These are phyloP conservation scores for Austropuccinia psidii DNA, from an alignment of 1,284 basidiomycete genomes.

Conservation along the genomic window DNA sequence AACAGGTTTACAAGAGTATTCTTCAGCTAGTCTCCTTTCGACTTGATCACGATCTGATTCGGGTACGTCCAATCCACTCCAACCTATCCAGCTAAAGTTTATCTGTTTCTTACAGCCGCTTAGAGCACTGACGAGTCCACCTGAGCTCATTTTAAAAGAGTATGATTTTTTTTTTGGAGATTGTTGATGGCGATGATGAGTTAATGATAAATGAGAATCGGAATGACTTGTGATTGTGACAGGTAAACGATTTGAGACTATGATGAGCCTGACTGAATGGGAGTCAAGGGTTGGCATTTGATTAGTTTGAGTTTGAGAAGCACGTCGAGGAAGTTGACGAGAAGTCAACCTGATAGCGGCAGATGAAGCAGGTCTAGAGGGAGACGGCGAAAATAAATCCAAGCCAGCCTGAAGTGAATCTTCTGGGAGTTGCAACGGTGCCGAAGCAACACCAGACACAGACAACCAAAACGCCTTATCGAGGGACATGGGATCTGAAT, in stretches of 20 bases:
- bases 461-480: no score
- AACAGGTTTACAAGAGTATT: slow-evolving; percentile 95
- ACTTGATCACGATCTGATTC: slow-evolving; percentile 73
- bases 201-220: background rate
- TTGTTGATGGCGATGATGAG: background rate
- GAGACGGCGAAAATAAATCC: slow-evolving; percentile 27
- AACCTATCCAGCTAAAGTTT: slow-evolving; percentile 46
- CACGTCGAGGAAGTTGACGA: background rate
- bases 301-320: background rate
- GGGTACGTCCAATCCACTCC: slow-evolving; percentile 66
- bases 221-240: slow-evolving; percentile 32
- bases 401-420: no score
- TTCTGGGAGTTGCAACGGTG: no score
- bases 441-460: no score
- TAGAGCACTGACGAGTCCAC: slow-evolving; percentile 86
- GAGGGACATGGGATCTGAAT: no score
- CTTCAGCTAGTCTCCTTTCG: slow-evolving; percentile 78
- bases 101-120: slow-evolving; percentile 93
- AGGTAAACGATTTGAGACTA: slow-evolving; percentile 34
- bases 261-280: slow-evolving; percentile 12
- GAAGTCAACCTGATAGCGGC: background rate
- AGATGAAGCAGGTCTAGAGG: slow-evolving; percentile 25
- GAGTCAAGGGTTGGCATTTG: slow-evolving; percentile 21
- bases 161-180: background rate
- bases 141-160: slow-evolving; percentile 66